Percentiles rank a stretch among this genome's conserved stretches.
These are phyloP conservation scores for Phytopythium cucurbitacearum DNA, from an alignment of 352 stramenopile genomes.

Conservation along the genomic window DNA sequence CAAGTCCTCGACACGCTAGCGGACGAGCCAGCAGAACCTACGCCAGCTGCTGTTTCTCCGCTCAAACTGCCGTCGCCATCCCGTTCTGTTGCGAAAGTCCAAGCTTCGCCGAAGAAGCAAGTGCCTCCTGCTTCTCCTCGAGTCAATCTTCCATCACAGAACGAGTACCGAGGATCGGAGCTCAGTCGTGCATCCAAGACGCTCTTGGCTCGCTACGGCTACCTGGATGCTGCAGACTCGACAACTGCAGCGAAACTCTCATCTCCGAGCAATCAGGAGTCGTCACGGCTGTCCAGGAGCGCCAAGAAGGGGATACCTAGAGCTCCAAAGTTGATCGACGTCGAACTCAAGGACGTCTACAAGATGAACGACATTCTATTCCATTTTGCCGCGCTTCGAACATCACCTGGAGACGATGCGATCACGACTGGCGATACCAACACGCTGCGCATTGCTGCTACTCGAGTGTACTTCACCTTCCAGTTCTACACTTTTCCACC, in stretches of 20 bases:
- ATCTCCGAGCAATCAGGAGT: constrained; percentile 18
- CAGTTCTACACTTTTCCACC: constrained; percentile 91
- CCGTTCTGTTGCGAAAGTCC: neutral
- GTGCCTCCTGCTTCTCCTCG: neutral
- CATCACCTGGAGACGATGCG: neutral
- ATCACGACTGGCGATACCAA: neutral
- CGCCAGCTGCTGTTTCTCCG: constrained; percentile 1
- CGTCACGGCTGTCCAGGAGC: constrained; percentile 5
- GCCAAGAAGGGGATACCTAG: constrained; percentile 3
- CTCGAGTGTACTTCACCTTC: constrained; percentile 88
- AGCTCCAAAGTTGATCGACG: constrained; percentile 43
- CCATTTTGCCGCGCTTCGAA: constrained; percentile 87
- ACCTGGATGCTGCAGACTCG: constrained; percentile 43
- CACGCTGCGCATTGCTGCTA: constrained; percentile 5
- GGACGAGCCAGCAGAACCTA: constrained; percentile 11
- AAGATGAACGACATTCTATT: constrained; percentile 85
- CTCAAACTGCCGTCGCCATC: constrained; percentile 1
- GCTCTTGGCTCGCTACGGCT: constrained; percentile 77
- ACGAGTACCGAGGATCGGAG: constrained; percentile 26
- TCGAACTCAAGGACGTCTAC: constrained; percentile 75
- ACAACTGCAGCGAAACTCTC: constrained; percentile 20
- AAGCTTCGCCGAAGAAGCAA: constrained; percentile 7
- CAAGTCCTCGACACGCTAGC: constrained; percentile 60
- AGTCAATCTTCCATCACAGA: too few relatives aligned
- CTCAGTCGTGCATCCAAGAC: constrained; percentile 84